Percentiles rank a stretch among this genome's conserved stretches.
Conservation (phyloP, 2,329 filamentous ascomycete genomes). For the Fusarium heterosporum region DNA sequence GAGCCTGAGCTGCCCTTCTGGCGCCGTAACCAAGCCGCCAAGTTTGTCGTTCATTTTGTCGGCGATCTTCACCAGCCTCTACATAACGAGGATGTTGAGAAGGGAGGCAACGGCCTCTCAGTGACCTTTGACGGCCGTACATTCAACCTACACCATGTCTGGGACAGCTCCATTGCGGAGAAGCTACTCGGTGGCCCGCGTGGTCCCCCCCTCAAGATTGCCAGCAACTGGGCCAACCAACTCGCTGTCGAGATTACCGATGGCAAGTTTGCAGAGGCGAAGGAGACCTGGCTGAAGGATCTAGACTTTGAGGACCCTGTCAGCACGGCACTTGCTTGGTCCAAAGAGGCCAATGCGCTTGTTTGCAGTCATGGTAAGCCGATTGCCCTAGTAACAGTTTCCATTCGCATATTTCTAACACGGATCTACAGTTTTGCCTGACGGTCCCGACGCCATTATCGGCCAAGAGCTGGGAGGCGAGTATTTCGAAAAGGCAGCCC, state of each 20-base stretch:
- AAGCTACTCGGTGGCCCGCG: slow-evolving; percentile 68
- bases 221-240: slow-evolving; percentile 66
- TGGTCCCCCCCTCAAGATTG: slow-evolving; percentile 62
- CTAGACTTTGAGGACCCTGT: slow-evolving; percentile 66
- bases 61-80: slow-evolving; percentile 78
- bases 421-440: slow-evolving; percentile 65
- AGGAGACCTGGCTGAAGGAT: slow-evolving; percentile 67
- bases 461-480: slow-evolving; percentile 70
- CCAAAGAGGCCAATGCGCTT: slow-evolving; percentile 69
- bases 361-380: slow-evolving; percentile 70
- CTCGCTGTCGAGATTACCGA: slow-evolving; percentile 66
- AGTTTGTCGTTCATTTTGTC: slow-evolving; percentile 76
- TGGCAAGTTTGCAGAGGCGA: slow-evolving; percentile 65
- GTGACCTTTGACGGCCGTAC: slow-evolving; percentile 69
- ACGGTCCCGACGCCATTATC: slow-evolving; percentile 68
- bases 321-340: slow-evolving; percentile 71
- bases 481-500: slow-evolving; percentile 73
- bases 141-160: slow-evolving; percentile 78
- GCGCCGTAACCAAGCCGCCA: slow-evolving; percentile 69
- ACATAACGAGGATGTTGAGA: slow-evolving; percentile 71
- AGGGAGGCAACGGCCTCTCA: slow-evolving; percentile 75
- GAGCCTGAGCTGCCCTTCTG: slow-evolving; percentile 58
- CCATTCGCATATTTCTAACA: slow-evolving; percentile 32
- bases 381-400: slow-evolving; percentile 5
- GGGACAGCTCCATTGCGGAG: slow-evolving; percentile 78